Evolutionary conservation across 108 stramenopile species (phyloP).

Genomic region (Aurantiochytrium sp.): DNA sequence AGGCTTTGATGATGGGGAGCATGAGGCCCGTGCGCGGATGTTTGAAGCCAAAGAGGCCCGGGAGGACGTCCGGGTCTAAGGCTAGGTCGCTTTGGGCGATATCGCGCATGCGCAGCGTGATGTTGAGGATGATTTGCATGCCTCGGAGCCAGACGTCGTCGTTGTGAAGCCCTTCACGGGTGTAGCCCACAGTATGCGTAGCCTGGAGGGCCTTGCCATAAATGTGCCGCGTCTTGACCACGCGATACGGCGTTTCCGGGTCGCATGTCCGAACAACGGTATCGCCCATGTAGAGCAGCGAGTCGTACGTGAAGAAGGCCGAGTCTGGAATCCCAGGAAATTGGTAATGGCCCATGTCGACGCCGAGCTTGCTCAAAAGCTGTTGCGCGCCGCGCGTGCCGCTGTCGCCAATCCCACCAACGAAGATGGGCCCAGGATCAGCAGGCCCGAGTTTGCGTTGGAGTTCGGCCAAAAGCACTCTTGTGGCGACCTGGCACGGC

Average conservation of each 20-base stretch:
- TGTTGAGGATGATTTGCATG: neutral
- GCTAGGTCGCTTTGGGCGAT: neutral
- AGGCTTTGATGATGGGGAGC: neutral
- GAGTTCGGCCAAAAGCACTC: neutral
- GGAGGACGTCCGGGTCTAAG: neutral
- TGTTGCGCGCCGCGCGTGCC: neutral
- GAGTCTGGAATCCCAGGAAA: conserved; percentile 4
- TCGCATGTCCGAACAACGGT: neutral
- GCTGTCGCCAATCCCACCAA: neutral
- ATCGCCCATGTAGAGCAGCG: neutral
- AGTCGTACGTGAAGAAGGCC: neutral
- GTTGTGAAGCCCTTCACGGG: neutral
- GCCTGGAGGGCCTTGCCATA: neutral
- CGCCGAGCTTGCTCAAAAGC: neutral
- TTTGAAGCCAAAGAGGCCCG: conserved; percentile 8
- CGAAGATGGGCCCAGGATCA: neutral
- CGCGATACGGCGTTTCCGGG: neutral
- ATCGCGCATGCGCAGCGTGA: neutral
- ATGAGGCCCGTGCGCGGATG: neutral
- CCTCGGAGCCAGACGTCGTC: neutral
- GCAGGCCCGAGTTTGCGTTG: neutral
- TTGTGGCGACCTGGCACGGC: neutral
- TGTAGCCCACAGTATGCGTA: neutral
- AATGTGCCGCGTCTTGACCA: neutral
- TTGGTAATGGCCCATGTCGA: neutral